Percentiles rank a stretch among this genome's conserved stretches.
Conservation (phyloP, 2,329 filamentous ascomycete genomes). For the Hysterium pulicare region DNA sequence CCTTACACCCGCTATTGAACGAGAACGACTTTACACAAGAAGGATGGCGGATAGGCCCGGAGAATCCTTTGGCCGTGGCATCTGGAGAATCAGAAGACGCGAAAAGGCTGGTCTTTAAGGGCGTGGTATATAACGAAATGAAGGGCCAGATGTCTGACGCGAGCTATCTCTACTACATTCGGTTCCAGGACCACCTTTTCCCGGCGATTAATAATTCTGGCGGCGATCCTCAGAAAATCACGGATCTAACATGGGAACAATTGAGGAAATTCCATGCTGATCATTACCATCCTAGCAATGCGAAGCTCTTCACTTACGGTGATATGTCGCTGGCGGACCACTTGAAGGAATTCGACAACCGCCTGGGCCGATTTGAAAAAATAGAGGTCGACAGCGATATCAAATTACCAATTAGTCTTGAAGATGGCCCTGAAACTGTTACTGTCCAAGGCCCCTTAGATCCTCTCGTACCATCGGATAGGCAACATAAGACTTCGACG, state of each 20-base stretch:
- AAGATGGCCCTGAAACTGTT: slow-evolving; percentile 63
- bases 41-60: slow-evolving; percentile 92
- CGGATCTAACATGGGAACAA: slow-evolving; percentile 88
- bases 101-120: slow-evolving; percentile 84
- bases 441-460: slow-evolving; percentile 79
- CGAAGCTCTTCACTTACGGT: slow-evolving; percentile 93
- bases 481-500: slow-evolving; percentile 89
- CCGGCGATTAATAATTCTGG: slow-evolving; percentile 95
- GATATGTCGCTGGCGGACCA: slow-evolving; percentile 85
- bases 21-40: slow-evolving; percentile 92
- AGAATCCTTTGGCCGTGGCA: slow-evolving; percentile 63
- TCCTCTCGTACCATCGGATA: slow-evolving; percentile 77
- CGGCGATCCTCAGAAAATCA: slow-evolving; percentile 93
- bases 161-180: slow-evolving; percentile 92
- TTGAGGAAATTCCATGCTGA: slow-evolving; percentile 82
- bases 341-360: slow-evolving; percentile 71
- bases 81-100: slow-evolving; percentile 49
- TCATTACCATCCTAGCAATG: slow-evolving; percentile 97
- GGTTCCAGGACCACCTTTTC: slow-evolving; percentile 91
- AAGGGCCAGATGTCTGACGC: slow-evolving; percentile 99
- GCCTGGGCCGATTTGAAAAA: slow-evolving; percentile 69
- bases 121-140: slow-evolving; percentile 99
- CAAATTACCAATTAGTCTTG: slow-evolving; percentile 71
- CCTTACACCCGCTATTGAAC: slow-evolving; percentile 83
- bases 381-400: slow-evolving; percentile 68